Base-by-base conservation (phyloP, 2,329 filamentous ascomycete genomes). In the Ceratocystis diversiconidia region DNA sequence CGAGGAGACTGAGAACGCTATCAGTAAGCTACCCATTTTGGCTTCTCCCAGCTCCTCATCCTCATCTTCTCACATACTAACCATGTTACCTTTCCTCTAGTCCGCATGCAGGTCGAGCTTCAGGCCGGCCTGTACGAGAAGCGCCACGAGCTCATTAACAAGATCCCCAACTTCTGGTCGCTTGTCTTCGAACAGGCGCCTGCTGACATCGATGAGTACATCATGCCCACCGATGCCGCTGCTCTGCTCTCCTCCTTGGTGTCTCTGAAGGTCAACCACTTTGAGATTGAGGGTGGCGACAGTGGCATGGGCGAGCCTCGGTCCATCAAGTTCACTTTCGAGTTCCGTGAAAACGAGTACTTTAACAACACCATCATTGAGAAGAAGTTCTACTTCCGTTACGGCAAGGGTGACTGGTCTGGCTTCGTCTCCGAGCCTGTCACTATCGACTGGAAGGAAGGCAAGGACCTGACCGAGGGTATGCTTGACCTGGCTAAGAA, bases 141-240 rank as follows among this genome's bases (percentile, higher is more conserved):
- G 77, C 90, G 92, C 73, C 80, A 83, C 70, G 81, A 83, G 71
- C 76, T 90, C 69, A 79, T 94, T 69, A 76, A 82, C 69, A 80
- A 86, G 72, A 92, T 96, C 73, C 83, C 85, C 71, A 85, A 89
- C 78, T 99, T 97, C 84, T 97, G 94, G 94, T 81, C 89, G n/a
- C 83, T 95, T 67, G 92, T 96, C 66, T 82, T 97, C 74, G 89
- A 95, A 79, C 87, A 91, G 77, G 86, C 89, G 2, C 91, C 92
- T 1, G 81, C 83, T 60, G 90, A 96, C 69, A 83, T 99, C 71
- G 91, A 96, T 77, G 86, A 90, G 76, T 91, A 87, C 80, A 88
- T 97, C 73, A 86, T 90, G 73, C 88, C 90, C 55, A 82, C 83
- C 61, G 92, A 97, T 78, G 85, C 86, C 15, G 81, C 82, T 7